Conservation (phyloP, 129 eudicot genomes). For the Erigeron canadensis region DNA sequence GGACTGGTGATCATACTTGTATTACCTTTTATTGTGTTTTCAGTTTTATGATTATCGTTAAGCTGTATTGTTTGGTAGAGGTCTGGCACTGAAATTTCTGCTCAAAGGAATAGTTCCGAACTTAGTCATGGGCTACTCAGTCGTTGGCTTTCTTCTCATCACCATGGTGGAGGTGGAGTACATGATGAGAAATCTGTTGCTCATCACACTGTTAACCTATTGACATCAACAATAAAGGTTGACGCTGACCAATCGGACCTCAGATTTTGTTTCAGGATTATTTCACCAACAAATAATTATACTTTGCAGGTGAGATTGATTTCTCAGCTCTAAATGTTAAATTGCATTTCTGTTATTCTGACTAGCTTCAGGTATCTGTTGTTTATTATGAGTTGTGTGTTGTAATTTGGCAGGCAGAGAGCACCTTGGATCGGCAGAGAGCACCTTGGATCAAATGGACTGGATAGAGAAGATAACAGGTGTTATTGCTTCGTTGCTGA, state of each 20-base stretch:
- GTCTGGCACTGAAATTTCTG: slow-evolving; percentile 72
- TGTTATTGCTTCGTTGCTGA: slow-evolving; percentile 88
- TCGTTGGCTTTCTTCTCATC: slow-evolving; percentile 95
- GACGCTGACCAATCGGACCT: slow-evolving; percentile 97
- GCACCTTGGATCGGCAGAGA: too few species aligned
- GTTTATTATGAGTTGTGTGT: not conserved
- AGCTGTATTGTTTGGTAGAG: slow-evolving; percentile 41
- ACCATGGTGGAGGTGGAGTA: slow-evolving; percentile 63
- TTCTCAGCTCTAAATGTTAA: not conserved
- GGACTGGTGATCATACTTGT: too few species aligned
- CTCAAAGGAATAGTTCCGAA: slow-evolving; percentile 96
- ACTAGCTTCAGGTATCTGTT: not conserved
- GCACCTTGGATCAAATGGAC: slow-evolving; percentile 98
- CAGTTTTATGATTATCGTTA: not conserved
- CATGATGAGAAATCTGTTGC: slow-evolving; percentile 99
- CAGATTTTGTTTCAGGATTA: slow-evolving; percentile 92
- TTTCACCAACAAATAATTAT: slow-evolving; percentile 92
- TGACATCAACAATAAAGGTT: slow-evolving; percentile 94
- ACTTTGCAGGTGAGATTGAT: slow-evolving; percentile 69
- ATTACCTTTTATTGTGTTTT: not conserved
- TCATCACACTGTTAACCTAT: slow-evolving; percentile 90
- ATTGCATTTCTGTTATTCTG: not conserved
- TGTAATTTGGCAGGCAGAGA: slow-evolving; percentile 75
- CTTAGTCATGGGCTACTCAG: slow-evolving; percentile 95
- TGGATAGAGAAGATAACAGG: slow-evolving; percentile 99